phyloP scores from a whole-genome alignment of 1,284 basidiomycete species.

The Bothia castanella region DNA sequence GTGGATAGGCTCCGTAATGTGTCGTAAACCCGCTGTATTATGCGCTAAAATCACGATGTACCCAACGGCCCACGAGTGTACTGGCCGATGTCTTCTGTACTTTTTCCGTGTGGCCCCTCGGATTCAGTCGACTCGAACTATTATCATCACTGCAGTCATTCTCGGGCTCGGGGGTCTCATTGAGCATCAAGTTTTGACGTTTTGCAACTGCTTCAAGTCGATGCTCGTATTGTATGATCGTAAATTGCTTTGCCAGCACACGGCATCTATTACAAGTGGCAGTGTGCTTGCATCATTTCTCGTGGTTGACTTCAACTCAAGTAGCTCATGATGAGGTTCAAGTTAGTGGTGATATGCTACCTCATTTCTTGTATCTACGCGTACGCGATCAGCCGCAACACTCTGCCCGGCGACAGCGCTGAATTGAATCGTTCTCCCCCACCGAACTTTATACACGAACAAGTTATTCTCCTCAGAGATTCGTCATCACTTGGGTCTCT shows the following conservation, averaged over 20 bases:
- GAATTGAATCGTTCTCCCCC: neutral
- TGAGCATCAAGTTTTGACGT: no score
- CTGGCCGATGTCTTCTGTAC: neutral
- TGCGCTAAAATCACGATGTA: constrained; percentile 15
- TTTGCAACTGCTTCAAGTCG: no score
- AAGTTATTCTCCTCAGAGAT: neutral
- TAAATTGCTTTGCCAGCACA: no score
- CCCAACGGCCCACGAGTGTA: constrained; percentile 4
- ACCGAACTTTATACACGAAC: neutral
- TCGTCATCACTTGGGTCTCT: neutral
- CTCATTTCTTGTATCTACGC: constrained; percentile 15
- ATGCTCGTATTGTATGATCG: no score
- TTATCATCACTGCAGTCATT: no score
- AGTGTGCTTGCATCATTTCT: no score
- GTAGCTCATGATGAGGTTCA: no score
- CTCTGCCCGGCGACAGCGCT: neutral
- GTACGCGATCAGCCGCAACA: constrained; percentile 12
- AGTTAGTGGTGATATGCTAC: neutral
- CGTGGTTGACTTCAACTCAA: no score
- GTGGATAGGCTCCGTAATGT: constrained; percentile 2
- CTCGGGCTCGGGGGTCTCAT: no score
- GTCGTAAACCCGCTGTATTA: constrained; percentile 16
- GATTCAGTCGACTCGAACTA: no score
- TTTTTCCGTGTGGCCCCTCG: neutral
- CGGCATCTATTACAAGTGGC: no score